A percentile compares a stretch with the other conserved stretches of the same genome.
phyloP scores from a whole-genome alignment of 805 yeast genomes.

The Candida nanaspora region DNA sequence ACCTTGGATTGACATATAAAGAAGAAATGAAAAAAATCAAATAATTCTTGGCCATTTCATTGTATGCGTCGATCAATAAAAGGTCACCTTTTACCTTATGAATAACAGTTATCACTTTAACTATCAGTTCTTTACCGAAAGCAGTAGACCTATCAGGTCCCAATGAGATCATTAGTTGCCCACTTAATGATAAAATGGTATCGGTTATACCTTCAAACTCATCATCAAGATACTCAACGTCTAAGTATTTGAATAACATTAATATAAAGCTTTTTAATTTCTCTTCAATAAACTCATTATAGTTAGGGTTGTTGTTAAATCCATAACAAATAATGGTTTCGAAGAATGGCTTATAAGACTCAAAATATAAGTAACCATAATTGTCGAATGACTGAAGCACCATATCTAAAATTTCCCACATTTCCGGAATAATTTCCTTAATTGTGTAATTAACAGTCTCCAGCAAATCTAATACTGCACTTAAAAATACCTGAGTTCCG shows the following conservation, averaged over 20 bases:
- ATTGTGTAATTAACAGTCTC: slow-evolving; percentile 64
- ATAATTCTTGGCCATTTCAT: background rate
- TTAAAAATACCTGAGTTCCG: slow-evolving; percentile 63
- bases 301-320: slow-evolving; percentile 17
- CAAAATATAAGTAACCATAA: slow-evolving; percentile 45
- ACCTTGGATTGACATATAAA: slow-evolving; percentile 30
- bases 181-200: background rate
- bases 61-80: background rate
- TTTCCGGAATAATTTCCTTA: slow-evolving; percentile 31
- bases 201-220: slow-evolving; percentile 4
- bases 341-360: slow-evolving; percentile 37
- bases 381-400: slow-evolving; percentile 41
- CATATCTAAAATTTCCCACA: slow-evolving; percentile 38
- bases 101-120: background rate
- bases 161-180: background rate
- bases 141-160: background rate
- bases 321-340: slow-evolving; percentile 42
- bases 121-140: background rate
- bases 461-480: slow-evolving; percentile 67
- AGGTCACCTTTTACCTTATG: background rate
- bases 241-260: slow-evolving; percentile 5
- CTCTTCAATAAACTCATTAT: background rate
- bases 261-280: slow-evolving; percentile 12
- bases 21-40: slow-evolving; percentile 31
- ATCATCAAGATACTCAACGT: slow-evolving; percentile 9